Conservation (phyloP, 176 grass and related monocot genomes). For the Phragmites australis region DNA sequence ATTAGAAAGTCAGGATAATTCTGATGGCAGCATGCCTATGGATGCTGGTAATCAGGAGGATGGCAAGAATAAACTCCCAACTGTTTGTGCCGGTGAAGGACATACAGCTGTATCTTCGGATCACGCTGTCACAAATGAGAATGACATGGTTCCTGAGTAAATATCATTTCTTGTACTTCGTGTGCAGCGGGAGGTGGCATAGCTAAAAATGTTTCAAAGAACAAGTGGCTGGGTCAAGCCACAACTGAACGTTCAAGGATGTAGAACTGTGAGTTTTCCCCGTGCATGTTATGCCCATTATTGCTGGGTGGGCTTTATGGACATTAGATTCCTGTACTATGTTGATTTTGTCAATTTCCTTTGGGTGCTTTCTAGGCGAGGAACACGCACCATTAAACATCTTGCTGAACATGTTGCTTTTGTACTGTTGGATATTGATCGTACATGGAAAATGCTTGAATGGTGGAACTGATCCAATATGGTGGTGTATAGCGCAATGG, state of each 20-base stretch:
- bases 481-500: not conserved
- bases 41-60: constrained; percentile 13
- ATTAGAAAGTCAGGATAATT: constrained; percentile 1
- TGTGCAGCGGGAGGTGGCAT: not conserved
- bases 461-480: not conserved
- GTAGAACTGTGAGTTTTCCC: not conserved
- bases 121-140: constrained; percentile 9
- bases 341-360: not conserved
- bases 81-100: constrained; percentile 15
- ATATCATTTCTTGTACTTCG: not conserved
- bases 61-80: not conserved
- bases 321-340: not conserved
- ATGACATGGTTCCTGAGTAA: constrained; percentile 9
- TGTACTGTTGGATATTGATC: not conserved
- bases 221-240: not conserved
- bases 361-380: not conserved
- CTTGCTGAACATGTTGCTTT: not conserved
- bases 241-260: not conserved
- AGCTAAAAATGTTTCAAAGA: not conserved
- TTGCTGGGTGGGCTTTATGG: not conserved
- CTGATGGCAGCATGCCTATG: not conserved
- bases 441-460: not conserved
- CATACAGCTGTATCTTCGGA: not conserved
- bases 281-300: not conserved
- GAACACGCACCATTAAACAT: not conserved